These are phyloP conservation scores for Panaeolus papilionaceus DNA, from an alignment of 768 basidiomycete genomes.

Conservation along the genomic window DNA sequence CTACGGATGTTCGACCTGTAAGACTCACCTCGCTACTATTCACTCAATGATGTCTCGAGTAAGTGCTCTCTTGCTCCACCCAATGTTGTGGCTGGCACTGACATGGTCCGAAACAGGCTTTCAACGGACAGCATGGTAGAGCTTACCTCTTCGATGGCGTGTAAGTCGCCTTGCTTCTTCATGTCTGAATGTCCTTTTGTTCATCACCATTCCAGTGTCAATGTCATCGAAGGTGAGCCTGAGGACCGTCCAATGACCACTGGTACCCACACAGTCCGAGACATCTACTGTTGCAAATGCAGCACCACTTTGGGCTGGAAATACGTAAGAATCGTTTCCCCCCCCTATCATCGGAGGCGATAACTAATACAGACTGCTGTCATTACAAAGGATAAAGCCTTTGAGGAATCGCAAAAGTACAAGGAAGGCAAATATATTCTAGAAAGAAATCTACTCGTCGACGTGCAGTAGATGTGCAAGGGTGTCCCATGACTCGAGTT, in stretches of 20 bases:
- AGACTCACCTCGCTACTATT: conserved; percentile 89
- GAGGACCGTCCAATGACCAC: conserved; percentile 97
- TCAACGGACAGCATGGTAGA: conserved; percentile 95
- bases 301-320: conserved; percentile 92
- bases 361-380: conserved; percentile 16
- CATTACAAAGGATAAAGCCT: conserved; percentile 82
- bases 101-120: conserved; percentile 64
- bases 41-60: conserved; percentile 92
- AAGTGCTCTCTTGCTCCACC: conserved; percentile 37
- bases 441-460: conserved; percentile 88
- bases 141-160: conserved; percentile 95
- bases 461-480: conserved; percentile 68
- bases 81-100: conserved; percentile 20
- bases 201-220: conserved; percentile 65
- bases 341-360: conserved; percentile 20
- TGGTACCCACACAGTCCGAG: conserved; percentile 94
- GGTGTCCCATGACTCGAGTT: not conserved
- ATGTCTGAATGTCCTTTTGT: conserved; percentile 19
- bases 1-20: conserved; percentile 87
- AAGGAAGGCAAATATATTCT: conserved; percentile 99
- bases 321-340: conserved; percentile 72
- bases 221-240: conserved; percentile 88
- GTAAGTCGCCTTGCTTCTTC: conserved; percentile 54
- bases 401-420: conserved; percentile 90
- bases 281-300: conserved; percentile 95